A percentile compares a stretch with the other conserved stretches of the same genome.
These are phyloP conservation scores for Moricandia arvensis DNA, from an alignment of 345 rosid species.

Conservation along the genomic window DNA sequence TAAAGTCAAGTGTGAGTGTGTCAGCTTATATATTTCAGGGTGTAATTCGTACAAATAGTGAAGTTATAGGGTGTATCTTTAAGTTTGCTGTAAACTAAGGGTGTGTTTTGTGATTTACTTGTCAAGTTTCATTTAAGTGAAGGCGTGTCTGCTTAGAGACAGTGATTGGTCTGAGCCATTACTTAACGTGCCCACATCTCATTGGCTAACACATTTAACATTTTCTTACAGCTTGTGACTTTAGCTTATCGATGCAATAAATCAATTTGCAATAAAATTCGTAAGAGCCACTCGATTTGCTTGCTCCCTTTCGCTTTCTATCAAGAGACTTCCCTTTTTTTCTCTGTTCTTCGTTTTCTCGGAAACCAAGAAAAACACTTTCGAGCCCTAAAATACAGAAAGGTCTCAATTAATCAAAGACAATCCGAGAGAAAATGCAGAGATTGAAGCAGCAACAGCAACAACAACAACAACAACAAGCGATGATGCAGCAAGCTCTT, in stretches of 20 bases:
- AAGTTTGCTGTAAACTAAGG: neutral
- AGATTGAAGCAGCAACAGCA: conserved; percentile 67
- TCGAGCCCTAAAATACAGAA: conserved; percentile 22
- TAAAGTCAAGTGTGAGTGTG: neutral
- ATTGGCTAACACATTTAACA: conserved; percentile 14
- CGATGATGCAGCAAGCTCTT: conserved; percentile 95
- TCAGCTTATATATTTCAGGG: neutral
- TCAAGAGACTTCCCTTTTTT: conserved; percentile 22
- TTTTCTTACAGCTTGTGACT: conserved; percentile 17
- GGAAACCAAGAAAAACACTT: conserved; percentile 24
- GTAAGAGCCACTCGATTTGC: conserved; percentile 37
- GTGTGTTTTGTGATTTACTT: conserved; percentile 6
- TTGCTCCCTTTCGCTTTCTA: conserved; percentile 33
- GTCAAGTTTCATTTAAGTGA: conserved; percentile 6
- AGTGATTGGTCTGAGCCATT: conserved; percentile 17
- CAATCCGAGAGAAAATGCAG: conserved; percentile 29
- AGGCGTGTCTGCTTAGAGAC: conserved; percentile 24
- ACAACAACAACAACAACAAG: conserved; percentile 59
- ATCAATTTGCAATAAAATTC: conserved; percentile 10
- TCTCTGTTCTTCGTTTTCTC: neutral
- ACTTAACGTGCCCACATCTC: conserved; percentile 3
- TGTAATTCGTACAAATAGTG: neutral
- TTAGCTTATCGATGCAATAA: conserved; percentile 9
- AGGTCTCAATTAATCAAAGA: neutral
- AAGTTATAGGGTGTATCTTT: neutral